Conservation (phyloP, 345 rosid species). For the Linum lewisii region DNA sequence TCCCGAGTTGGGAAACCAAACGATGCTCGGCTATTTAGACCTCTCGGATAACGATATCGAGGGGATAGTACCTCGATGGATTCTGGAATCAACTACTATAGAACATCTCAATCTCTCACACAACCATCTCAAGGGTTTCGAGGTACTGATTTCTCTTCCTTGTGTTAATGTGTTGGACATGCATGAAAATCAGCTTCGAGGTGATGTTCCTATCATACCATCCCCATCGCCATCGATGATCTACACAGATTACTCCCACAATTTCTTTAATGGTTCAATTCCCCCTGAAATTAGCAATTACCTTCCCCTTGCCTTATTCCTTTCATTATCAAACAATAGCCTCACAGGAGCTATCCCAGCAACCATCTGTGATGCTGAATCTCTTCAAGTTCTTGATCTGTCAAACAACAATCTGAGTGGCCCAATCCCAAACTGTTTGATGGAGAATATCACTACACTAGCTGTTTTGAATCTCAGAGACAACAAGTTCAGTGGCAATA, state of each 20-base stretch:
- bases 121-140: constrained; percentile 8
- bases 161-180: constrained; percentile 14
- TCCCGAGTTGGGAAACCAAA: constrained; percentile 27
- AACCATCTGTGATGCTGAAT: constrained; percentile 18
- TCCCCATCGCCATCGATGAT: not conserved
- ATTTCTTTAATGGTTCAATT: constrained; percentile 16
- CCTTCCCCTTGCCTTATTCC: constrained; percentile 9
- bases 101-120: constrained; percentile 15
- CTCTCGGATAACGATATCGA: constrained; percentile 37
- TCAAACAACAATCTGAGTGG: constrained; percentile 32
- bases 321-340: constrained; percentile 26
- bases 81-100: constrained; percentile 15
- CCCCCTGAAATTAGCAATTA: constrained; percentile 13
- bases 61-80: constrained; percentile 36
- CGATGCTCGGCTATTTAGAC: constrained; percentile 12
- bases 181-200: constrained; percentile 20
- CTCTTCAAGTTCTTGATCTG: constrained; percentile 20
- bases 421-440: constrained; percentile 16
- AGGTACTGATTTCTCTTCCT: constrained; percentile 5
- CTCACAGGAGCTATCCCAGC: constrained; percentile 25
- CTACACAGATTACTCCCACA: constrained; percentile 30
- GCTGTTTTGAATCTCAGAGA: constrained; percentile 8
- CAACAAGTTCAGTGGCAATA: constrained; percentile 16
- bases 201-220: constrained; percentile 16
- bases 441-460: not conserved